phyloP scores from a whole-genome alignment of 306 rosid genomes.

The Clitoria ternatea region DNA sequence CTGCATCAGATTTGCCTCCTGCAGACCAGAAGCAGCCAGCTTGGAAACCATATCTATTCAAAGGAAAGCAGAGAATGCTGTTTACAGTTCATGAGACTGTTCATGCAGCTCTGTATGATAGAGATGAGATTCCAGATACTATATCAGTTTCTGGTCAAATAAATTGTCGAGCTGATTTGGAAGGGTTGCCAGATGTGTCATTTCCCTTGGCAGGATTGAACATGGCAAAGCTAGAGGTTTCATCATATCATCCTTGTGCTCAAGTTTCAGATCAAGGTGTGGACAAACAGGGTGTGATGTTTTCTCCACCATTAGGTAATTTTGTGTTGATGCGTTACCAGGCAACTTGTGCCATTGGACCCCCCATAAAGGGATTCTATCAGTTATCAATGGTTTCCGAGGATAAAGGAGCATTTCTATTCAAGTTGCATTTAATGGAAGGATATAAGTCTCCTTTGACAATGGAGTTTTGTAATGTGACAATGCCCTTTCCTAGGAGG shows the following conservation, averaged over 20 bases:
- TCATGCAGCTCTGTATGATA: conserved; percentile 85
- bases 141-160: conserved; percentile 85
- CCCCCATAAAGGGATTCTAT: conserved; percentile 86
- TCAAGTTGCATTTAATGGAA: conserved; percentile 81
- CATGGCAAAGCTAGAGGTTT: conserved; percentile 51
- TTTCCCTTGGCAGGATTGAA: conserved; percentile 70
- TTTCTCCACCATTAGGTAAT: conserved; percentile 94
- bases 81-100: conserved; percentile 76
- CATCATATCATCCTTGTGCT: conserved; percentile 84
- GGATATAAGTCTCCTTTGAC: conserved; percentile 85
- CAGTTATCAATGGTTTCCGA: conserved; percentile 98
- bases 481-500: conserved; percentile 87
- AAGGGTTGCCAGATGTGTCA: conserved; percentile 96
- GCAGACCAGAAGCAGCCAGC: conserved; percentile 93
- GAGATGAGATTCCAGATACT: conserved; percentile 90
- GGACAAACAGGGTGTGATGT: conserved; percentile 86
- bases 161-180: conserved; percentile 87
- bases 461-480: conserved; percentile 88
- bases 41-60: conserved; percentile 93
- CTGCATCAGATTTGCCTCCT: conserved; percentile 76
- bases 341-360: conserved; percentile 66
- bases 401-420: conserved; percentile 95
- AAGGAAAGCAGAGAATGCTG: conserved; percentile 80
- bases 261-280: conserved; percentile 82
- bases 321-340: conserved; percentile 85